Evolutionary conservation across 2,329 filamentous ascomycete genomes (phyloP).

Genomic region (Arthrinium puccinioides): DNA sequence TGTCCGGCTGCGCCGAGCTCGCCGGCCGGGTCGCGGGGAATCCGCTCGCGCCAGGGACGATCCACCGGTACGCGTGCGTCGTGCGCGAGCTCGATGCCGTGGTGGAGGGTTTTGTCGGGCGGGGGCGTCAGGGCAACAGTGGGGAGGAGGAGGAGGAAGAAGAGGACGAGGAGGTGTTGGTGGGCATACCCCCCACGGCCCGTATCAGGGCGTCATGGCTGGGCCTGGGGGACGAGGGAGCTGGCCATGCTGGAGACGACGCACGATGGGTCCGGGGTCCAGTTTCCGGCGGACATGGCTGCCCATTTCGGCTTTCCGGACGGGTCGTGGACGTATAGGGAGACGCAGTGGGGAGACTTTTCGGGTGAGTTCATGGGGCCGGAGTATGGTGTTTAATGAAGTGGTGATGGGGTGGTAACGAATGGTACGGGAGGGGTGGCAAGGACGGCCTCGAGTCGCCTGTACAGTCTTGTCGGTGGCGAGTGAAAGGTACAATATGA

Average conservation of each 20-base stretch:
- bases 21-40: background rate
- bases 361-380: too few species aligned
- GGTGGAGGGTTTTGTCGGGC: background rate
- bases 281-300: conserved; percentile 1
- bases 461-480: too few species aligned
- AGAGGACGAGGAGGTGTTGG: too few species aligned
- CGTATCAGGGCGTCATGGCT: too few species aligned
- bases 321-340: background rate
- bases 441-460: too few species aligned
- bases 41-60: background rate
- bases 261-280: background rate
- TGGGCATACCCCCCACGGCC: too few species aligned
- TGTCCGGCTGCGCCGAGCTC: background rate
- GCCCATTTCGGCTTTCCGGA: conserved; percentile 1
- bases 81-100: background rate
- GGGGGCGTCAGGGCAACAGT: background rate
- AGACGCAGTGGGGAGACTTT: background rate
- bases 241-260: background rate
- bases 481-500: too few species aligned
- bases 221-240: too few species aligned
- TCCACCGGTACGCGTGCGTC: background rate
- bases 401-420: too few species aligned
- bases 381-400: too few species aligned
- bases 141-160: background rate
- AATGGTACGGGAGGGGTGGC: too few species aligned